Evolutionary conservation across 73 alveolate species (phyloP).

Genomic region (Uronychia setigera): DNA sequence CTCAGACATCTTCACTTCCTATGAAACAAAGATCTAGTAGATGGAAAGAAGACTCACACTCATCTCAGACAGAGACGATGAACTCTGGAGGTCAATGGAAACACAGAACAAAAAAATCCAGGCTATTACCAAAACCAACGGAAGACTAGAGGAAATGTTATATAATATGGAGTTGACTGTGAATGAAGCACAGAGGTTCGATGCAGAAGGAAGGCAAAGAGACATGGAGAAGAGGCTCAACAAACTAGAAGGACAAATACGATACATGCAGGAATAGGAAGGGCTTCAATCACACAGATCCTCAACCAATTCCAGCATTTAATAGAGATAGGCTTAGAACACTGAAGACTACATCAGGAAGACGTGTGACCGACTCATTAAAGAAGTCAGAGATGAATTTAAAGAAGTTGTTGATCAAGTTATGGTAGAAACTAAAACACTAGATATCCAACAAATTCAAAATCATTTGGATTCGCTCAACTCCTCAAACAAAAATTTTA

Average conservation of each 20-base stretch:
- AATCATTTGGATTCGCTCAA: background rate
- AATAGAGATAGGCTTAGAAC: background rate
- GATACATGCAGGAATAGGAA: no score
- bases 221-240: background rate
- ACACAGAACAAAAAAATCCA: background rate
- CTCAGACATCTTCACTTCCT: background rate
- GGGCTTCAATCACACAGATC: background rate
- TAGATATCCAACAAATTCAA: background rate
- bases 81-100: background rate
- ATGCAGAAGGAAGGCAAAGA: background rate
- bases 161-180: background rate
- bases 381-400: background rate
- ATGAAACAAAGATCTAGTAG: background rate
- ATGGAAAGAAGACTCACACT: background rate
- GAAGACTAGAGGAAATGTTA: background rate
- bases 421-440: background rate
- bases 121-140: background rate
- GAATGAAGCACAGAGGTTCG: background rate
- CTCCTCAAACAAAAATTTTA: no score
- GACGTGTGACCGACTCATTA: background rate
- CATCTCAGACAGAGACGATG: background rate
- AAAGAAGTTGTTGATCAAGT: background rate
- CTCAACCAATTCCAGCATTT: background rate
- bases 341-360: background rate
- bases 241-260: background rate